Conservation (phyloP, 305 asterid genomes). For the Galium porrigens region DNA sequence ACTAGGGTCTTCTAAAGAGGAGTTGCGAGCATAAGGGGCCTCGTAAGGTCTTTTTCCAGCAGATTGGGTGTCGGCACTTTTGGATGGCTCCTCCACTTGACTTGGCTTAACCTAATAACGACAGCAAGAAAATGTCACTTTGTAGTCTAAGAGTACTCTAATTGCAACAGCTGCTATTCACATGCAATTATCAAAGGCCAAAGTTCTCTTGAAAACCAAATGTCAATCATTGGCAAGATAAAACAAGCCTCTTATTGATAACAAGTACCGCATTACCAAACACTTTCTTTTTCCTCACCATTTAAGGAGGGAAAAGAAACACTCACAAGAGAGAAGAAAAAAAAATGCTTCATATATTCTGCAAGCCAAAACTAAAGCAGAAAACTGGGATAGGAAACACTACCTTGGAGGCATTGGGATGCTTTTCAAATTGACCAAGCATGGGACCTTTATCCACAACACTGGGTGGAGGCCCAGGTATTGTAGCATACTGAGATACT, state of each 20-base stretch:
- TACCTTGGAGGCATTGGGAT: slow-evolving; percentile 39
- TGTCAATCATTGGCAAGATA: not conserved
- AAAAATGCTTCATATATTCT: not conserved
- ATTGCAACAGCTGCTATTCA: not conserved
- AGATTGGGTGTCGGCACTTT: slow-evolving; percentile 17
- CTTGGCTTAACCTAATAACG: slow-evolving; percentile 28
- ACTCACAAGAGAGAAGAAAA: not conserved
- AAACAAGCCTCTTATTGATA: not conserved
- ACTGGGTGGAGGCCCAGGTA: slow-evolving; percentile 29
- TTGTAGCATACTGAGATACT: slow-evolving; percentile 24
- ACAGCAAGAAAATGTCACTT: not conserved
- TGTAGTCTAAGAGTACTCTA: not conserved
- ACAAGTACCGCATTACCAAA: not conserved
- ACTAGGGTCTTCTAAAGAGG: slow-evolving; percentile 61
- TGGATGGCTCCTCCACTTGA: slow-evolving; percentile 32
- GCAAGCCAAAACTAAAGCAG: not conserved
- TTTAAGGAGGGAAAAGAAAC: not conserved
- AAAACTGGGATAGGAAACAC: slow-evolving; percentile 10
- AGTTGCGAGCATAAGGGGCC: slow-evolving; percentile 55
- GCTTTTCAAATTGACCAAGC: slow-evolving; percentile 23
- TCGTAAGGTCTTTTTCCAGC: slow-evolving; percentile 32
- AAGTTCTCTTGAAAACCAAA: not conserved
- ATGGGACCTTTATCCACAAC: slow-evolving; percentile 24
- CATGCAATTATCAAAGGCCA: not conserved
- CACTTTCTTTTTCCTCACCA: not conserved